Evolutionary conservation across 495 filamentous ascomycete genomes (phyloP), one percentile per base, ranked within the genome.

Genomic region (Neurospora tetraspora): DNA sequence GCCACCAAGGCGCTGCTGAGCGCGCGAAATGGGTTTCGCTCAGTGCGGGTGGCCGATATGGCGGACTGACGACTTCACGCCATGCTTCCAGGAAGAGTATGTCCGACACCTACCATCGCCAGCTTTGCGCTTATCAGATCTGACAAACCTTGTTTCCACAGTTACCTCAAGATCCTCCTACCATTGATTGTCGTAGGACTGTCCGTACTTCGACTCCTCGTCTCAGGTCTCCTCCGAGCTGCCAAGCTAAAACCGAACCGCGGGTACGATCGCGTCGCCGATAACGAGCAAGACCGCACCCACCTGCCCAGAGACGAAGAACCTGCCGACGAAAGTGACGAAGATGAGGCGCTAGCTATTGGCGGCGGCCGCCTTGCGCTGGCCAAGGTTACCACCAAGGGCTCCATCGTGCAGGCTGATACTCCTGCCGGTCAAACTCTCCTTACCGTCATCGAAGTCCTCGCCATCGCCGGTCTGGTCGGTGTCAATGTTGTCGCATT

Each of bases 81-180:
- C 80, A 70, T 98, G 96, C 82, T 94, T 99, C 79, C 91, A 93
- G 78, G 89, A 88, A 84, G 93, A 96, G 95, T 97, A 82, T 82
- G 92, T 83, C 3, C n/a, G 39, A 27, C 39, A 10, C n/a, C n/a
- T n/a, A n/a, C 68, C 71, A 27, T 38, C 68, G 27, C 65, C 71
- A 23, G 43, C 42, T 69, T 73, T 23, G n/a, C 47, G 69, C 34
- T 65, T 27, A 20, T 23, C 20, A 23, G 42, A 31, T 39, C n/a
- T 70, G 43, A 59, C 71, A n/a, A 45, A 65, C 68, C 8, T 72
- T n/a, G 68, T 42, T 69, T 16, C 68, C 71, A 77, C 80, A 98
- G 95, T 80, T 93, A 93, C 79, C 88, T 99, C 53, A 91, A 93
- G 82, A 88, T 93, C 71, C 83, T 96, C 43, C 87, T 98, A 45